Evolutionary conservation across 169 alveolate genomes (phyloP).

Genomic region (Plasmodium vivax): DNA sequence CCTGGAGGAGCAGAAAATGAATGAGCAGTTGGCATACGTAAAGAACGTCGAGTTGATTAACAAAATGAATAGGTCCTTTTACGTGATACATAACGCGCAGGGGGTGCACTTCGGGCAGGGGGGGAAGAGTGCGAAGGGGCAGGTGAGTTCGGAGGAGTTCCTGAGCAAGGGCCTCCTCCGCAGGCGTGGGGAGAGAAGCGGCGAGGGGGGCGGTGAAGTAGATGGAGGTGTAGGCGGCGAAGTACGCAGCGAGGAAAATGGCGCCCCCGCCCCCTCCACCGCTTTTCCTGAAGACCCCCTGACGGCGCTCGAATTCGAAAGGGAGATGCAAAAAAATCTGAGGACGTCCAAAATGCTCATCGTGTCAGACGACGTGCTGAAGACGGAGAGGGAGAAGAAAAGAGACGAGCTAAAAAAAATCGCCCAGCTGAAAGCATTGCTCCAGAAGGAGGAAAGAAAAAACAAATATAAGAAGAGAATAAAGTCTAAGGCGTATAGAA

Average conservation of each 20-base stretch:
- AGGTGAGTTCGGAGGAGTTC: constrained; percentile 13
- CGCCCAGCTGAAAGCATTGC: constrained; percentile 15
- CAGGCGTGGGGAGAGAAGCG: neutral
- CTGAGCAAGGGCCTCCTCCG: constrained; percentile 10
- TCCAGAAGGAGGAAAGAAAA: constrained; percentile 20
- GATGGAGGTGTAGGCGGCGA: neutral
- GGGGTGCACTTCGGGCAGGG: constrained; percentile 17
- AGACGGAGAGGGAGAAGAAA: constrained; percentile 41
- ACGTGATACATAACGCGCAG: constrained; percentile 18
- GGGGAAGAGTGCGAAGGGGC: neutral
- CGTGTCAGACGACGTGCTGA: constrained; percentile 30
- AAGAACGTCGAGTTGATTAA: constrained; percentile 18
- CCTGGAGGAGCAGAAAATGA: constrained; percentile 44
- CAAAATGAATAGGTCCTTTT: constrained; percentile 14
- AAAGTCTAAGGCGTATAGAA: constrained; percentile 54
- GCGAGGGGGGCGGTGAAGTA: neutral
- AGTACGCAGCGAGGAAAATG: neutral
- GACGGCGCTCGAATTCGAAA: constrained; percentile 5
- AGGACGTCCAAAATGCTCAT: constrained; percentile 31
- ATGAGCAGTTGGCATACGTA: neutral
- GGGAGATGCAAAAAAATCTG: constrained; percentile 35
- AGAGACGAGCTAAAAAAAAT: constrained; percentile 24
- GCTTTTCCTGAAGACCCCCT: neutral
- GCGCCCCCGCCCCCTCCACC: neutral
- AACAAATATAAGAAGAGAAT: constrained; percentile 13